These are phyloP conservation scores for Ajuga reptans DNA, from an alignment of 305 asterid genomes.

Conservation along the genomic window DNA sequence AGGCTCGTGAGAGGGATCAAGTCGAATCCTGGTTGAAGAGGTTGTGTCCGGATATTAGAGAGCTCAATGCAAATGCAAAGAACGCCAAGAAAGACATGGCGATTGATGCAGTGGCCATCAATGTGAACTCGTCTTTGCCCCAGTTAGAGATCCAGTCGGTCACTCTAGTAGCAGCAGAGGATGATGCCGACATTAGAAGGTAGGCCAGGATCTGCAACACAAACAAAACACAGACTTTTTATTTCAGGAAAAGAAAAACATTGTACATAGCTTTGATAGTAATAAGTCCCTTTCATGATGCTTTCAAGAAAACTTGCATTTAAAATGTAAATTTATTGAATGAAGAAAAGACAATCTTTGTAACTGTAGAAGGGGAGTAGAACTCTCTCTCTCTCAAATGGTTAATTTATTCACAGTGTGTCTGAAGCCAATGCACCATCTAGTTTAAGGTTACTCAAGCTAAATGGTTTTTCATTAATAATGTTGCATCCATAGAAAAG, in stretches of 20 bases:
- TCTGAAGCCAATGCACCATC: neutral
- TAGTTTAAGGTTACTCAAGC: neutral
- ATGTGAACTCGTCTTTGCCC: slow-evolving; percentile 62
- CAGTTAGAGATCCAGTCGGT: slow-evolving; percentile 59
- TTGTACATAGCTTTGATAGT: too few relatives aligned
- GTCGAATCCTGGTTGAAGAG: slow-evolving; percentile 36
- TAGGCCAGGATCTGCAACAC: slow-evolving; percentile 51
- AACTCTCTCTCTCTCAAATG: neutral
- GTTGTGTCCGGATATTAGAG: slow-evolving; percentile 48
- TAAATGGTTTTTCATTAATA: neutral
- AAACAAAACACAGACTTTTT: neutral
- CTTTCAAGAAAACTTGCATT: neutral
- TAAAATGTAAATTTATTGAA: too few relatives aligned
- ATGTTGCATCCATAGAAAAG: neutral
- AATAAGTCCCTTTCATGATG: neutral
- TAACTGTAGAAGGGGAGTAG: too few relatives aligned
- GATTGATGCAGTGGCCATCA: slow-evolving; percentile 63
- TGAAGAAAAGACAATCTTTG: too few relatives aligned
- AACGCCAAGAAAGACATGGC: slow-evolving; percentile 57
- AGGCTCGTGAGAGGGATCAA: slow-evolving; percentile 4
- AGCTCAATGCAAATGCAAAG: slow-evolving; percentile 46
- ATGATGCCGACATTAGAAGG: slow-evolving; percentile 62
- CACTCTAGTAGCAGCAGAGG: slow-evolving; percentile 67
- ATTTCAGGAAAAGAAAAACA: neutral
- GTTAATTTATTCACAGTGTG: too few relatives aligned